phyloP scores from a whole-genome alignment of 306 rosid genomes.

The Quercus cerris region DNA sequence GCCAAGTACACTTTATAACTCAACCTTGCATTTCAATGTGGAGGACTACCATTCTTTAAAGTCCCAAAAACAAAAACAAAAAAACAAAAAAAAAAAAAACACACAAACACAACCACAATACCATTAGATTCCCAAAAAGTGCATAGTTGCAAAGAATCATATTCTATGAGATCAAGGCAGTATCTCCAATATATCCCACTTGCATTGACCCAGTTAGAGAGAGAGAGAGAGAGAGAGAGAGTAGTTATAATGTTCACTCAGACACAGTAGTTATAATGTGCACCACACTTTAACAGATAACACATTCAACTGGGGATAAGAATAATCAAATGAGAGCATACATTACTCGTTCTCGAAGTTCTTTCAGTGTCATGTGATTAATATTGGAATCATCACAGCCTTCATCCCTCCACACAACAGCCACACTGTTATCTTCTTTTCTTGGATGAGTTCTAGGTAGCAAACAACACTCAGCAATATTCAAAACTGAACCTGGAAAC shows the following conservation, averaged over 20 bases:
- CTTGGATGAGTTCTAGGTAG: slow-evolving; percentile 42
- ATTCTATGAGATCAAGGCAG: background rate
- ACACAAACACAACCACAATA: background rate
- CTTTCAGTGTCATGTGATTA: slow-evolving; percentile 53
- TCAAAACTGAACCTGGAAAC: slow-evolving; percentile 69
- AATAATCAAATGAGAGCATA: slow-evolving; percentile 32
- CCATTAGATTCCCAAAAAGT: background rate
- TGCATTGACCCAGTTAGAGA: background rate
- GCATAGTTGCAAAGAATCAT: background rate
- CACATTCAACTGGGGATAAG: background rate
- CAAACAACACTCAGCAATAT: slow-evolving; percentile 82
- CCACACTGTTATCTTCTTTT: slow-evolving; percentile 52
- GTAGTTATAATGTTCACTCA: no score
- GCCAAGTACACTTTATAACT: background rate
- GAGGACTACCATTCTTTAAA: background rate
- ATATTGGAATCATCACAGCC: slow-evolving; percentile 54
- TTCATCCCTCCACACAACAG: slow-evolving; percentile 84
- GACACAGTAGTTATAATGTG: background rate
- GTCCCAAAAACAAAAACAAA: background rate
- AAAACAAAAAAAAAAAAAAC: background rate
- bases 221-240: no score
- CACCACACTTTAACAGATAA: background rate
- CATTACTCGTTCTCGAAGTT: slow-evolving; percentile 74
- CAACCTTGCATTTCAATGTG: background rate
- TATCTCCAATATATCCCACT: background rate